Evolutionary conservation across 176 grass and related monocot species (phyloP).

Genomic region (Thalia dealbata): DNA sequence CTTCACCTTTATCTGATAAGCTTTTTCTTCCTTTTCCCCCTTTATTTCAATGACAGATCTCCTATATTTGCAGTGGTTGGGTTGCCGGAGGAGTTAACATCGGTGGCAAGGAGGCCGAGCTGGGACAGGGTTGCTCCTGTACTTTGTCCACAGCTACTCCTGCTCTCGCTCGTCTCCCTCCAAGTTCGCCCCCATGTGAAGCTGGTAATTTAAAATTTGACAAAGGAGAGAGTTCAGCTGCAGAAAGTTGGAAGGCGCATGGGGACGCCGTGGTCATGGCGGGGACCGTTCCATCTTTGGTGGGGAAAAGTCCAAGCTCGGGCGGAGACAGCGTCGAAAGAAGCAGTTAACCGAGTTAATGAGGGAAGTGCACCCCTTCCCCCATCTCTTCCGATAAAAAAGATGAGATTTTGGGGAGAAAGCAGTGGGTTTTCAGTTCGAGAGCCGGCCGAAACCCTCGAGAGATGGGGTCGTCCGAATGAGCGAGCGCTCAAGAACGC

Average conservation of each 20-base stretch:
- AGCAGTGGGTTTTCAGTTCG: background rate
- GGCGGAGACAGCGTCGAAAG: background rate
- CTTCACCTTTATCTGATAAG: too few relatives aligned
- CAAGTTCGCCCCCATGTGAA: constrained; percentile 1
- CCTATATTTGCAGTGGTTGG: background rate
- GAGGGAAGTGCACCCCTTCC: background rate
- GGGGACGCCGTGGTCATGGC: background rate
- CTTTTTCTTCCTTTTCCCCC: background rate
- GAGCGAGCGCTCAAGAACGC: background rate
- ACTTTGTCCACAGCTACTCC: background rate
- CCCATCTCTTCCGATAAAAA: background rate
- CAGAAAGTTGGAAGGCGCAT: background rate
- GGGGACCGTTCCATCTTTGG: constrained; percentile 1
- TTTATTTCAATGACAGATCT: too few relatives aligned
- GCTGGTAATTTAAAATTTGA: background rate
- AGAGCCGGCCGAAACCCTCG: background rate
- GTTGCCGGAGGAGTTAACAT: background rate
- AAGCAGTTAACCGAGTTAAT: constrained; percentile 5
- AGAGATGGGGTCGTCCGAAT: background rate
- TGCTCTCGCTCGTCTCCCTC: background rate
- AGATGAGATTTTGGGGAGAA: background rate
- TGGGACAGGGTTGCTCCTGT: background rate
- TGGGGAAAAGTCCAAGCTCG: constrained; percentile 8
- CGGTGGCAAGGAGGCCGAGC: background rate
- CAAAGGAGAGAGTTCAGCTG: background rate